Evolutionary conservation across 1,139 yeast genomes (phyloP), one percentile per base, ranked within the genome.

Genomic region (Kurtzmaniella natalensis): DNA sequence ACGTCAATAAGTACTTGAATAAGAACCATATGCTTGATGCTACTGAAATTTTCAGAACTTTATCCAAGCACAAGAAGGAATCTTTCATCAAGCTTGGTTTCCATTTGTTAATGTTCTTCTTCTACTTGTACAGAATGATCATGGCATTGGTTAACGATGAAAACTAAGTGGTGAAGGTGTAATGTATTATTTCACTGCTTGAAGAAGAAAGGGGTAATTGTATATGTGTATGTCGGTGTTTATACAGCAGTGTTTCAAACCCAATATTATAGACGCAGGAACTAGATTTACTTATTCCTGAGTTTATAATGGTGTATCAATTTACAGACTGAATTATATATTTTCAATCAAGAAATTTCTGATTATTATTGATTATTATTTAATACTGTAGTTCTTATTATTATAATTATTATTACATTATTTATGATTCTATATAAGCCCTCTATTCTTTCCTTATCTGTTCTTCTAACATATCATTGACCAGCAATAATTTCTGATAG

Each of bases 1-100:
- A 88, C 57, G 78, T 70, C 41, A 81, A 81, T 65, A 85, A 85
- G 60, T 69, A 78, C 47, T 53, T 78, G 57, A 79, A 76, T 49
- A 85, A 85, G 61, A 83, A 82, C 59, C 92, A 92, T 59, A 67
- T 87, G 44, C 76, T 94, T 59, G 99, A 92, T 62, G 98, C 98
- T 39, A 92, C 99, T 32, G 98, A 92, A 65, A 94, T 92, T 53
- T 92, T 92, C 68, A 81, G 97, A 69, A 89, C 97, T 32, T 73
- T 94, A 54, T 78, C 87, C 47, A 85, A 82, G 55, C 95, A 92
- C 67, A 92, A 94, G 77, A 84, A 81, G 61, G 97, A 88, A 64
- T 76, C 89, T 37, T 89, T 89, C 57, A 63, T 84, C 59, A 92
- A 92, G 63, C 76, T 92, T 52, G 96, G 94, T 9, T 86, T 86